Conservation (phyloP, 2,329 filamentous ascomycete genomes). For the Aspergillus tubingensis region DNA sequence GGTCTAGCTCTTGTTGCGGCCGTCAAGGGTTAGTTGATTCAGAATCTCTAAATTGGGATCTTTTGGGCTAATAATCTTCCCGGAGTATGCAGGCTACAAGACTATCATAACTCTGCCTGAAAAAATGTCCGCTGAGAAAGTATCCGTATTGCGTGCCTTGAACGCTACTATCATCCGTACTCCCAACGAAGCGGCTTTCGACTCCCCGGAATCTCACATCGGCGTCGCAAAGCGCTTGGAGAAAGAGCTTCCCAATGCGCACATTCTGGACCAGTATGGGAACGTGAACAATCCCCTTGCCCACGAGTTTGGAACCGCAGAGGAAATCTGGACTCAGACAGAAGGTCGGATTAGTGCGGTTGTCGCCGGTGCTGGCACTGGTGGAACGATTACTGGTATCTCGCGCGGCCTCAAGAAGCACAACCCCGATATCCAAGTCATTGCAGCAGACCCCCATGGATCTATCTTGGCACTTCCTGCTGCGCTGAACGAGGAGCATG, state of each 20-base stretch:
- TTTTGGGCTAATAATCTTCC: not conserved
- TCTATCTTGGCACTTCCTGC: slow-evolving; percentile 86
- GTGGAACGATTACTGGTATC: slow-evolving; percentile 90
- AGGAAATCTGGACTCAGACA: slow-evolving; percentile 95
- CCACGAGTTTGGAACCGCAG: slow-evolving; percentile 89
- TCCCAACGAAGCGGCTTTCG: slow-evolving; percentile 91
- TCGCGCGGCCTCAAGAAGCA: slow-evolving; percentile 85
- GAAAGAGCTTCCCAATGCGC: slow-evolving; percentile 94
- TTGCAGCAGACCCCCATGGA: slow-evolving; percentile 89
- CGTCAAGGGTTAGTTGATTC: slow-evolving; percentile 65
- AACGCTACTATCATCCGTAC: slow-evolving; percentile 98
- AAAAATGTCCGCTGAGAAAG: slow-evolving; percentile 99
- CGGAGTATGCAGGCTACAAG: slow-evolving; percentile 67
- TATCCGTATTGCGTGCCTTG: slow-evolving; percentile 87
- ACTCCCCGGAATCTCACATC: slow-evolving; percentile 94
- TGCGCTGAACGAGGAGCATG: slow-evolving; percentile 73
- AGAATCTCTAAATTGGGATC: not conserved
- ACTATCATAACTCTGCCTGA: slow-evolving; percentile 98
- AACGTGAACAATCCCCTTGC: slow-evolving; percentile 90
- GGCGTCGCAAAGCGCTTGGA: slow-evolving; percentile 86
- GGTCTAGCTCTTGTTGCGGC: slow-evolving; percentile 90
- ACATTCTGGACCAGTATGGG: slow-evolving; percentile 95
- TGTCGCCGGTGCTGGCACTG: slow-evolving; percentile 90
- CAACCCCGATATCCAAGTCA: slow-evolving; percentile 78
- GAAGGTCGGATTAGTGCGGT: slow-evolving; percentile 78